A percentile compares a stretch with the other conserved stretches of the same genome.
These are phyloP conservation scores for Pythium graminicola DNA, from an alignment of 352 stramenopile genomes.

Conservation along the genomic window DNA sequence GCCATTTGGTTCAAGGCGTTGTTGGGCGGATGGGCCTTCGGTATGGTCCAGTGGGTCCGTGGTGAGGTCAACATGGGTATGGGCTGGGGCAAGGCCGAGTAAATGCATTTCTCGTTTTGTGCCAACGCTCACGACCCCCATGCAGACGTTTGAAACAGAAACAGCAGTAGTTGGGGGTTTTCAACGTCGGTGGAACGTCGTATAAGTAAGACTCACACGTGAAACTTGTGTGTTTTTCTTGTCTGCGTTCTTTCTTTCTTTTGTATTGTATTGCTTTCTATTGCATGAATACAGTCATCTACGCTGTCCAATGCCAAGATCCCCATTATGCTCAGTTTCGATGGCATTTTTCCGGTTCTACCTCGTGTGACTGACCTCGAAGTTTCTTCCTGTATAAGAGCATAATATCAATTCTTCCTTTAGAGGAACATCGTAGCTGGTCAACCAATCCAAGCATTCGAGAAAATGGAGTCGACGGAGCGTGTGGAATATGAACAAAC, in stretches of 20 bases:
- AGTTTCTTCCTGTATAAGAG: slow-evolving; percentile 9
- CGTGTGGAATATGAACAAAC: slow-evolving; percentile 32
- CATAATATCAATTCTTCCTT: slow-evolving; percentile 19
- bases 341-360: not conserved
- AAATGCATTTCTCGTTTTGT: slow-evolving; percentile 22
- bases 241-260: no score
- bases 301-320: no score
- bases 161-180: not conserved
- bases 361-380: not conserved
- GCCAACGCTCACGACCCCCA: no score
- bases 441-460: not conserved
- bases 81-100: slow-evolving; percentile 64
- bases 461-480: slow-evolving; percentile 17
- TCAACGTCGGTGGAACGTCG: not conserved
- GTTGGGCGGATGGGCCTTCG: slow-evolving; percentile 38
- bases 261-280: no score
- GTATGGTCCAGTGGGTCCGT: slow-evolving; percentile 50
- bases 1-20: slow-evolving; percentile 31
- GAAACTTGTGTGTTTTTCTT: not conserved
- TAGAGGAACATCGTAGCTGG: slow-evolving; percentile 19
- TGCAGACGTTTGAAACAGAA: no score
- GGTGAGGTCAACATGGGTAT: slow-evolving; percentile 70
- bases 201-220: slow-evolving; percentile 7
- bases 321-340: not conserved
- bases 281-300: no score